Base-by-base conservation (phyloP, 2,329 filamentous ascomycete species). In the Chaetomium sp. region DNA sequence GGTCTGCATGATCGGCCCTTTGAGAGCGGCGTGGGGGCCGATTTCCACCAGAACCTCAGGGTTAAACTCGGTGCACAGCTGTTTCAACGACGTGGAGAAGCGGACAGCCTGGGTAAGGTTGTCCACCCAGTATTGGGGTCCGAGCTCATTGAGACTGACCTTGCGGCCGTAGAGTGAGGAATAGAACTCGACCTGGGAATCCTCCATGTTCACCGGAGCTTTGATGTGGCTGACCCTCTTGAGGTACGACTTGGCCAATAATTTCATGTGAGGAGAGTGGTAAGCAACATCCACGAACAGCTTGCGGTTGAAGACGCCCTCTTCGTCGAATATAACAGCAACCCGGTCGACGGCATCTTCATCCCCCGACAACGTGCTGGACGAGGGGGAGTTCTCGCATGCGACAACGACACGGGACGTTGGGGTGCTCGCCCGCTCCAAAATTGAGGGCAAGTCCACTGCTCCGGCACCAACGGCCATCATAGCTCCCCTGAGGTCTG, bases 181-280 rank as follows among this genome's bases (percentile, higher is more conserved):
- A 65, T 73, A 74, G 63, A 76, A 77, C 40, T 68, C 64, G 1
- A 73, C 69, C 1, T 67, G 59, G 0, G 69, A 68, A 0, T 65
- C 60, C 1, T 64, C 59, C 34, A 53, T 48, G 8, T 49, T 50
- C 1, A 69, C 65, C 1, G 63, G 62, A 4, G 60, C 52, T 14
- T 40, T 7, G 27, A 41, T 49, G 47, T 63, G 57, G 11, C 42
- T 34, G 49, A 65, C 55, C 2, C 70, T 68, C 4, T 64, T 61
- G 40, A 70, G 61, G 55, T 79, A 79, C 1, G 72, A 70, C 2
- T 74, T 70, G 1, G 76, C 73, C 3, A 79, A 68, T 0, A 73
- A 66, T 54, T 74, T 70, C 77, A 81, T 80, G 58, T 79, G 76
- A 10, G 71, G 68, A 0, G 77, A 80, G 62, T 81, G 78, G 49